Conservation (phyloP, 2,329 filamentous ascomycete genomes). For the Xylaria polymorpha region DNA sequence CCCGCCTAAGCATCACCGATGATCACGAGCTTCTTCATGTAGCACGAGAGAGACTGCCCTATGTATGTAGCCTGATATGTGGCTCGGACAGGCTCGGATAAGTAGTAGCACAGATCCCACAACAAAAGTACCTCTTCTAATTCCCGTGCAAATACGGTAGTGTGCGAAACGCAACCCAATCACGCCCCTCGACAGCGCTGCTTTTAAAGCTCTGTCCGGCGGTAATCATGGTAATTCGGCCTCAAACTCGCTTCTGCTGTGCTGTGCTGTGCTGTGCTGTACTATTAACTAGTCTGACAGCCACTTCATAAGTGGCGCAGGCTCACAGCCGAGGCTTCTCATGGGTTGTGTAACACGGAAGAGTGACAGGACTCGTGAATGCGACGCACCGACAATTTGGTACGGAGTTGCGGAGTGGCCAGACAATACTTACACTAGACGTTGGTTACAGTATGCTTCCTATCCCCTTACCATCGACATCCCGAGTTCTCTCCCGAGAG, state of each 20-base stretch:
- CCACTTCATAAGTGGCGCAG: constrained; percentile 1
- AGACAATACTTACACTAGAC: no score
- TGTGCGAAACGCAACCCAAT: neutral
- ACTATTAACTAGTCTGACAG: neutral
- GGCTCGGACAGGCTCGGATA: neutral
- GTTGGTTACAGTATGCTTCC: neutral
- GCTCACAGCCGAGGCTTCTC: constrained; percentile 25
- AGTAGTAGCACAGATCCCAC: neutral
- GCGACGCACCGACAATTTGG: constrained; percentile 8
- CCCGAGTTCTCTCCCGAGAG: neutral
- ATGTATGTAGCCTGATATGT: neutral
- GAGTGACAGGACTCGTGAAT: constrained; percentile 7
- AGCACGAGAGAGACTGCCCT: neutral
- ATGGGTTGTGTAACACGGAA: constrained; percentile 19
- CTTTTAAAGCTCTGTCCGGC: constrained; percentile 3
- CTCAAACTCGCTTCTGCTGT: neutral
- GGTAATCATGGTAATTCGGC: neutral
- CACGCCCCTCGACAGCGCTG: neutral
- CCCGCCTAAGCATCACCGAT: neutral
- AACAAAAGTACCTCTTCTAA: constrained; percentile 12
- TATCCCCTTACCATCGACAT: neutral
- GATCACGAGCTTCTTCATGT: neutral
- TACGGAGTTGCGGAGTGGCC: constrained; percentile 14
- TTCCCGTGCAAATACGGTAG: constrained; percentile 3
- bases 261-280: no score